phyloP scores from a whole-genome alignment of 202 grass and related monocot genomes.

The Alloteropsis angusta region DNA sequence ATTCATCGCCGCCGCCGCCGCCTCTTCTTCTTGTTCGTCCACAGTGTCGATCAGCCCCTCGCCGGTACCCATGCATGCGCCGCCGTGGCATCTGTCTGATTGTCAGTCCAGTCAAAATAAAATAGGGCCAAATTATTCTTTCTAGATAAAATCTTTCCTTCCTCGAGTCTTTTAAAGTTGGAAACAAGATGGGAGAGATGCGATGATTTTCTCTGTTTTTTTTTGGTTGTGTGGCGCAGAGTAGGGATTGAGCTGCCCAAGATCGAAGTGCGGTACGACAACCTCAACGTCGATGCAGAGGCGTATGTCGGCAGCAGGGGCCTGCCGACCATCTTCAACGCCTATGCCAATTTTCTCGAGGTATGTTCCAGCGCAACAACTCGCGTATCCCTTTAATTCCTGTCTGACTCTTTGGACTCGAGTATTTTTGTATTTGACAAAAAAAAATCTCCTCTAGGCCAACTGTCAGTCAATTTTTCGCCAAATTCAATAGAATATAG shows the following conservation, averaged over 20 bases:
- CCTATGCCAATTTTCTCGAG: slow-evolving; percentile 53
- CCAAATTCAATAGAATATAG: background rate
- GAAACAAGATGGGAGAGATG: no score
- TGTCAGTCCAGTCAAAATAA: background rate
- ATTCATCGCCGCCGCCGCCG: no score
- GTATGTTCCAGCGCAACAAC: slow-evolving; percentile 12
- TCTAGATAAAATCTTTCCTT: background rate
- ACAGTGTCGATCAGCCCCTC: background rate
- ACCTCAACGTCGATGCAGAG: slow-evolving; percentile 49
- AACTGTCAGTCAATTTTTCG: background rate
- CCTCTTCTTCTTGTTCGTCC: background rate
- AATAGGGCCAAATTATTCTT: background rate
- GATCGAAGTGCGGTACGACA: slow-evolving; percentile 60
- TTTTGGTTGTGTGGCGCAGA: background rate
- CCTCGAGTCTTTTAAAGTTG: no score
- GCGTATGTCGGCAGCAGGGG: slow-evolving; percentile 63
- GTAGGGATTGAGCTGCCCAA: slow-evolving; percentile 54
- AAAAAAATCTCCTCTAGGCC: background rate
- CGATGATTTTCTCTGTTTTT: background rate
- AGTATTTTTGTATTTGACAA: background rate
- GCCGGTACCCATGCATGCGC: background rate
- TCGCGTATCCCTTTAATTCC: background rate
- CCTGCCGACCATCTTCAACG: slow-evolving; percentile 49
- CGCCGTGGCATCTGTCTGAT: background rate
- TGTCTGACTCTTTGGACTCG: background rate